Evolutionary conservation across 179 eudicot species (phyloP).

Genomic region (Vitellaria paradoxa): DNA sequence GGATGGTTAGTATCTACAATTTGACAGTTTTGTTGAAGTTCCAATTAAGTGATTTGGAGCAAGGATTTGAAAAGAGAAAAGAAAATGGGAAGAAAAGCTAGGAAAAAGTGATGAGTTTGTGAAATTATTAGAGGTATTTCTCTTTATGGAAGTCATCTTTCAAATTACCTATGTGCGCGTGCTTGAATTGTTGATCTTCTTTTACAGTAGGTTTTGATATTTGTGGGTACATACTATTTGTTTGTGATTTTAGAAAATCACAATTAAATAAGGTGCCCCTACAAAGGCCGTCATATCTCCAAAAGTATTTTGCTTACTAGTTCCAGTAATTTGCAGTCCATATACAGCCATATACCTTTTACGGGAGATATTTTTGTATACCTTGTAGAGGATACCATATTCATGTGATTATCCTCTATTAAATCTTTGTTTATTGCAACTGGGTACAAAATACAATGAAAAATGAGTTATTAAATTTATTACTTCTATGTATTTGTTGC

Average conservation of each 20-base stretch:
- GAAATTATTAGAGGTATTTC: conserved; percentile 82
- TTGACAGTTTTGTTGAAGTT: too few species aligned
- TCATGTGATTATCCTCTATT: neutral
- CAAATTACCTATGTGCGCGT: neutral
- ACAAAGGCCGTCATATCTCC: neutral
- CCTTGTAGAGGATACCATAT: neutral
- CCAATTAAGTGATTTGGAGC: too few species aligned
- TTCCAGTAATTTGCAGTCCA: conserved; percentile 1
- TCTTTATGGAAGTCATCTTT: neutral
- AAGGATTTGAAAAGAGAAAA: too few species aligned
- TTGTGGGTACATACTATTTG: neutral
- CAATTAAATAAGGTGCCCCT: neutral
- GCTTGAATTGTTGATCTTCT: neutral
- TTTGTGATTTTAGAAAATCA: neutral
- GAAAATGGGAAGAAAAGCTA: too few species aligned
- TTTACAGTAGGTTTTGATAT: too few species aligned
- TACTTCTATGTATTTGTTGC: too few species aligned
- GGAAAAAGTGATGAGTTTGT: conserved; percentile 91
- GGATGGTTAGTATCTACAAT: too few species aligned
- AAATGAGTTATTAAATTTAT: neutral
- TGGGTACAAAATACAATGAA: neutral
- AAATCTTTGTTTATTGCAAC: neutral
- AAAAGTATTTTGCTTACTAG: neutral
- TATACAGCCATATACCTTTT: too few species aligned
- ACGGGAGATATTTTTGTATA: neutral